Conservation (phyloP, 1,139 yeast species). For the Geotrichum histeridarum region DNA sequence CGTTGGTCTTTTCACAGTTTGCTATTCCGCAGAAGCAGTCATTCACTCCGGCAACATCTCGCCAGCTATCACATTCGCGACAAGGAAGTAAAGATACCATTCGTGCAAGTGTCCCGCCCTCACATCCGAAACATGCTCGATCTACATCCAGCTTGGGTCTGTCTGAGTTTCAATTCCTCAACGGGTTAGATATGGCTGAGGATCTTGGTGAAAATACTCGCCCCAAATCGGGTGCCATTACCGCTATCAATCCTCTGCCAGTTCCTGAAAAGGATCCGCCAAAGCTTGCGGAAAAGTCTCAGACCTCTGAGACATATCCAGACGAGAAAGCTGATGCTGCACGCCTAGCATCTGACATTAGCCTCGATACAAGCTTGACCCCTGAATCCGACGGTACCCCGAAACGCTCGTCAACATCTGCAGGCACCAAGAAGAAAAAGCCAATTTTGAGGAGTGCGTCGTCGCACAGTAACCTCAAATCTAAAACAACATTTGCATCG, state of each 20-base stretch:
- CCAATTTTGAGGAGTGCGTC: conserved; percentile 26
- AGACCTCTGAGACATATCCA: no score
- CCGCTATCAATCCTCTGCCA: conserved; percentile 1
- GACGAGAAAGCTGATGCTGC: background rate
- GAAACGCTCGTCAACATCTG: conserved; percentile 10
- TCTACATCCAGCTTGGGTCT: conserved; percentile 12
- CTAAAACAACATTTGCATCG: background rate
- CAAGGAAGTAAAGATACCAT: conserved; percentile 13
- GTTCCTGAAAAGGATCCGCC: conserved; percentile 10
- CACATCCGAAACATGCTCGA: conserved; percentile 10
- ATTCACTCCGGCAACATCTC: background rate
- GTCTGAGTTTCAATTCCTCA: conserved; percentile 13
- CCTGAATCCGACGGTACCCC: conserved; percentile 4
- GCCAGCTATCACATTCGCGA: conserved; percentile 7
- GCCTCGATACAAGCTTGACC: background rate
- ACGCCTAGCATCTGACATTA: background rate
- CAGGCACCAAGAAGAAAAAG: conserved; percentile 19
- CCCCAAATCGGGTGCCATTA: background rate
- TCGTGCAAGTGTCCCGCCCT: conserved; percentile 7
- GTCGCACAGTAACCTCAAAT: conserved; percentile 29
- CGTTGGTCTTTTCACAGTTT: background rate
- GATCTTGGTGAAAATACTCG: background rate
- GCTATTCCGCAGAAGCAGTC: background rate
- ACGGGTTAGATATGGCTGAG: background rate
- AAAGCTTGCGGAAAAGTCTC: no score